phyloP scores from a whole-genome alignment of 2,329 filamentous ascomycete species.

The Penicillium vulpinum region DNA sequence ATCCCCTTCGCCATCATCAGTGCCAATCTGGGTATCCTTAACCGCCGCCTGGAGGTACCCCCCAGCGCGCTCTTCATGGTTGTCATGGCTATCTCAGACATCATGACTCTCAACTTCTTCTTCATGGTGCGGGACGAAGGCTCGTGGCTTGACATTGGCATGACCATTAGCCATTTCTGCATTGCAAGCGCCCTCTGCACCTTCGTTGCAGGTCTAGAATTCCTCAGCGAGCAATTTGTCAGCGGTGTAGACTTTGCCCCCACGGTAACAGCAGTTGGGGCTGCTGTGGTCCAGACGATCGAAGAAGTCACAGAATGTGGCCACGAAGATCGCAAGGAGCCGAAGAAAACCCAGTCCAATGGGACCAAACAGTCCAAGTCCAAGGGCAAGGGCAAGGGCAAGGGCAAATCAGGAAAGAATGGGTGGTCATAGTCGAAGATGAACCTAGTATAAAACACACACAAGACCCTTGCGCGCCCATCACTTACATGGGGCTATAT shows the following conservation, averaged over 20 bases:
- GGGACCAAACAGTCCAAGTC: not conserved
- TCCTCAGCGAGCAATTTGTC: conserved; percentile 79
- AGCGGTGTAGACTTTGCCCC: conserved; percentile 66
- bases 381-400: conserved; percentile 11
- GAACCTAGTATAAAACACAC: not conserved
- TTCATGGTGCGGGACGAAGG: conserved; percentile 97
- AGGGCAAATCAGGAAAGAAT: conserved; percentile 6
- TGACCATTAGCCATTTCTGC: conserved; percentile 91
- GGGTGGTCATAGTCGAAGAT: conserved; percentile 1
- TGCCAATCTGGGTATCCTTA: conserved; percentile 90
- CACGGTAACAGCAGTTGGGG: conserved; percentile 13
- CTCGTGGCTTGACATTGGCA: conserved; percentile 95
- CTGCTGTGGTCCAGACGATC: conserved; percentile 22
- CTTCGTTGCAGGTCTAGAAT: conserved; percentile 86
- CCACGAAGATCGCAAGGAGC: conserved; percentile 13
- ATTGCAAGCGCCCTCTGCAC: conserved; percentile 88
- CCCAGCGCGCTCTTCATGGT: conserved; percentile 91
- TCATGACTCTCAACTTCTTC: conserved; percentile 94
- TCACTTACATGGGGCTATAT: not conserved
- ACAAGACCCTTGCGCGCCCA: not conserved
- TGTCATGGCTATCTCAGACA: conserved; percentile 86
- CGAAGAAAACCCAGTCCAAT: conserved; percentile 3
- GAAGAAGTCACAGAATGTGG: conserved; percentile 23
- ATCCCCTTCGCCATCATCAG: conserved; percentile 91
- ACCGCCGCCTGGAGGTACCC: conserved; percentile 77